A percentile compares a stretch with the other conserved stretches of the same genome.
These are phyloP conservation scores for Agaricales sp. DNA, from an alignment of 1,284 basidiomycete species.

Conservation along the genomic window DNA sequence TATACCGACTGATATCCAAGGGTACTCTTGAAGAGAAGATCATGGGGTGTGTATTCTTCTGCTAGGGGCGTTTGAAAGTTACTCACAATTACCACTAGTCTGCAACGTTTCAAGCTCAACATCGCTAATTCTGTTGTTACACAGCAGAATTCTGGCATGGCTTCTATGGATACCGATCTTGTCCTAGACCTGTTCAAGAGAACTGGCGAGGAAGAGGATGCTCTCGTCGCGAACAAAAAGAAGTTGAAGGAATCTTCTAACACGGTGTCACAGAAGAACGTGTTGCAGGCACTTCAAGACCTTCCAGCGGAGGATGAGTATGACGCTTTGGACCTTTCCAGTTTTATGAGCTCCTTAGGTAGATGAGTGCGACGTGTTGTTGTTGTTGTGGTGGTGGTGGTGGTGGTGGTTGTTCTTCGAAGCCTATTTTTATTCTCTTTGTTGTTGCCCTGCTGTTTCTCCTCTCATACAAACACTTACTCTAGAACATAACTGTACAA, in stretches of 20 bases:
- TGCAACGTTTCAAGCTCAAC: constrained; percentile 98
- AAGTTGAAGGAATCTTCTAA: constrained; percentile 43
- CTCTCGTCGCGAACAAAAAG: constrained; percentile 40
- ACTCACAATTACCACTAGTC: constrained; percentile 27
- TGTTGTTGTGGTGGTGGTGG: constrained; percentile 3
- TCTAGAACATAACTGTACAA: background rate
- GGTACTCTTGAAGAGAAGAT: constrained; percentile 99
- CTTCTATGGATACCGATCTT: constrained; percentile 95
- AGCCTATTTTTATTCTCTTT: constrained; percentile 5
- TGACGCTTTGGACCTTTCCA: constrained; percentile 73
- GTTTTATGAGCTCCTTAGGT: constrained; percentile 73
- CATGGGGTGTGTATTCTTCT: constrained; percentile 75
- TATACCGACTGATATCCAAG: constrained; percentile 94
- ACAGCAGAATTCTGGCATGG: constrained; percentile 90
- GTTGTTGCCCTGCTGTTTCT: background rate
- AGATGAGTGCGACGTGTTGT: constrained; percentile 4
- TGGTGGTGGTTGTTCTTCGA: background rate
- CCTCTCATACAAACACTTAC: background rate
- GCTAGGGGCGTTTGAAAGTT: constrained; percentile 10
- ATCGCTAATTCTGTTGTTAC: constrained; percentile 96
- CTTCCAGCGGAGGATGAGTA: constrained; percentile 88
- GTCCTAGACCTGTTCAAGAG: constrained; percentile 92
- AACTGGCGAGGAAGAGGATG: constrained; percentile 68
- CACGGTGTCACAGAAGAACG: constrained; percentile 61
- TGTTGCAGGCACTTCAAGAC: constrained; percentile 81